Conservation (phyloP, 148 eudicot species). For the Gaultheria prostrata region DNA sequence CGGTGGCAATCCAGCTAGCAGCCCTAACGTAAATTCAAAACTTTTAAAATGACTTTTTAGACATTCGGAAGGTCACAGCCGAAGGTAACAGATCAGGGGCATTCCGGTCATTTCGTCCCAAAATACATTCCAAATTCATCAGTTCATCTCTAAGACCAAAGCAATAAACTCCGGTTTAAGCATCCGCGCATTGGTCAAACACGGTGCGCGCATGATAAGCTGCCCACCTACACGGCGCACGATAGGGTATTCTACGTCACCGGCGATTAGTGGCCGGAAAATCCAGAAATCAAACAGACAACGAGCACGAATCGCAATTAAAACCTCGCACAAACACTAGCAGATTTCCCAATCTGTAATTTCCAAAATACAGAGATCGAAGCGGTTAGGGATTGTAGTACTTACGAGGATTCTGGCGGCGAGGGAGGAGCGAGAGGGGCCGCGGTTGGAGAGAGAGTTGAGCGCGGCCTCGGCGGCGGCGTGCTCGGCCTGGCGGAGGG, state of each 20-base stretch:
- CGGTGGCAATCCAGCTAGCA: background rate
- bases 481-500: slow-evolving; percentile 28
- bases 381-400: background rate
- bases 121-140: background rate
- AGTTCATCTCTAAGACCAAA: background rate
- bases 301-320: background rate
- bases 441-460: slow-evolving; percentile 20
- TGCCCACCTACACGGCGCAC: slow-evolving; percentile 9
- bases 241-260: background rate
- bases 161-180: background rate
- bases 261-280: slow-evolving; percentile 4
- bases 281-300: background rate
- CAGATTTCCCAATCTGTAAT: background rate
- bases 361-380: slow-evolving; percentile 6
- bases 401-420: slow-evolving; percentile 27
- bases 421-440: slow-evolving; percentile 25
- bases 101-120: background rate
- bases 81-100: background rate
- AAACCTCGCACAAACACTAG: no score
- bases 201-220: slow-evolving; percentile 13
- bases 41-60: background rate
- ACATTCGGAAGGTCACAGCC: background rate
- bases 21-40: background rate
- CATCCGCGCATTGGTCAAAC: background rate
- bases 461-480: slow-evolving; percentile 27